These are phyloP conservation scores for Cryptococcus sp. DNA, from an alignment of 1,284 basidiomycete species.

Conservation along the genomic window DNA sequence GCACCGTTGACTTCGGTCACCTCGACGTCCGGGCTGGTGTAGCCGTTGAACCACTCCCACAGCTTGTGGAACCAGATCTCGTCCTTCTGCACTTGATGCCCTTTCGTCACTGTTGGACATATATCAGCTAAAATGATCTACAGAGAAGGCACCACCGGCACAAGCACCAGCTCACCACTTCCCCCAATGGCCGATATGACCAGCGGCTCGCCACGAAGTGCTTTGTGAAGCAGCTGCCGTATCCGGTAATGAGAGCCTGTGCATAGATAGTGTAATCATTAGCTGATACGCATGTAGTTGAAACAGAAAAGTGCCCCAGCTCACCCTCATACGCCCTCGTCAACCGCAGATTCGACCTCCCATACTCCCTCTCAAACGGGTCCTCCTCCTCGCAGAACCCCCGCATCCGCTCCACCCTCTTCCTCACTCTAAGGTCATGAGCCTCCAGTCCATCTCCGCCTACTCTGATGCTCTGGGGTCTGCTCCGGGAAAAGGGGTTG, in stretches of 20 bases:
- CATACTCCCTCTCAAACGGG: slow-evolving; percentile 35
- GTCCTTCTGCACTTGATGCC: slow-evolving; percentile 35
- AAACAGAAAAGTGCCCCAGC: slow-evolving; percentile 8
- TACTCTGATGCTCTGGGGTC: background rate
- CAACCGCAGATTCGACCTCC: slow-evolving; percentile 39
- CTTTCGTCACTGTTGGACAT: slow-evolving; percentile 49
- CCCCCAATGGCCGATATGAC: slow-evolving; percentile 44
- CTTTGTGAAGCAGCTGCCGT: slow-evolving; percentile 35
- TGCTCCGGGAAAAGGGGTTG: background rate
- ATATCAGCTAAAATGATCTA: background rate
- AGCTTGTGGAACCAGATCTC: slow-evolving; percentile 44
- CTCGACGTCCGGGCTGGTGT: slow-evolving; percentile 23
- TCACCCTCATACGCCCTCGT: slow-evolving; percentile 44
- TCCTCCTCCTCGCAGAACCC: slow-evolving; percentile 24
- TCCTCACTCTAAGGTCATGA: slow-evolving; percentile 9
- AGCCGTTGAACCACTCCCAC: slow-evolving; percentile 35
- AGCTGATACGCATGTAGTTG: too few relatives aligned
- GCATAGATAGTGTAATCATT: background rate
- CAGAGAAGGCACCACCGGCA: too few relatives aligned
- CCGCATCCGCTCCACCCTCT: slow-evolving; percentile 17
- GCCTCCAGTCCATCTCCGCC: slow-evolving; percentile 7
- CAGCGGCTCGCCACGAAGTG: slow-evolving; percentile 38
- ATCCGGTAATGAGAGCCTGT: slow-evolving; percentile 35
- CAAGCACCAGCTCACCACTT: slow-evolving; percentile 33
- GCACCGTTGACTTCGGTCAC: slow-evolving; percentile 41